Base-by-base conservation (phyloP, 2,329 filamentous ascomycete genomes). In the Simplicillium sp. region DNA sequence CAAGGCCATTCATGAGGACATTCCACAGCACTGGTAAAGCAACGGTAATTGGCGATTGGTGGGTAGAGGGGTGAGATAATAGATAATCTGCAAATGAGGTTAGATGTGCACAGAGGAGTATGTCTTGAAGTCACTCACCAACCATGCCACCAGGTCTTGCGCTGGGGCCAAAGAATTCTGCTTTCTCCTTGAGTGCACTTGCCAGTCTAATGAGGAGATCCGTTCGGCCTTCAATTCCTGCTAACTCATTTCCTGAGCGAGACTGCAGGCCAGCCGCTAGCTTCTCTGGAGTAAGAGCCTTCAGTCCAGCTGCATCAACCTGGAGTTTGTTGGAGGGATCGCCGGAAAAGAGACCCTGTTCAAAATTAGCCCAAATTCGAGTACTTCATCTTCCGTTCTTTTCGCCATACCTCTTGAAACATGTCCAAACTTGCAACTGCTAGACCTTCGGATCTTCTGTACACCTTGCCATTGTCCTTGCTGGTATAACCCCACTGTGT, bases 141-240 rank as follows among this genome's bases (percentile, higher is more conserved):
- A 97, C 79, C 80, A 98, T 88, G 59, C 95, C 94, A 50, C 92
- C 92, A 11, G 92, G 92, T 43, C 92, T 75, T 39, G 82, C 85
- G 55, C 89, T 80, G 2, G 75, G 71, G 17, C 90, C 90, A 60
- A 96, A 98, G 51, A 87, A 83, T 38, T 92, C 83, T 44, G 78
- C 72, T 56, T 90, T 88, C 47, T 82, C 75, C 3, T 71, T 66
- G 41, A 98, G 66, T 5, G 90, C 89, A 47, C 81, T 73, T 11
- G 80, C 79, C 2, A 98, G 72, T 38, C 83, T 74, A 33, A 86
- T 72, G 33, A 98, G 67, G 36, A 98, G 73, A 14, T 82, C 81
- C 4, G 88, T 82, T 43, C 92, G 79, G 36, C 90, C 90, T 57
- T 94, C 82, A 3, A 97, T 65, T 3, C 92, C 90, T 33, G 86